These are phyloP conservation scores for Stagonosporopsis rhizophila DNA, from an alignment of 2,329 filamentous ascomycete genomes.

Conservation along the genomic window DNA sequence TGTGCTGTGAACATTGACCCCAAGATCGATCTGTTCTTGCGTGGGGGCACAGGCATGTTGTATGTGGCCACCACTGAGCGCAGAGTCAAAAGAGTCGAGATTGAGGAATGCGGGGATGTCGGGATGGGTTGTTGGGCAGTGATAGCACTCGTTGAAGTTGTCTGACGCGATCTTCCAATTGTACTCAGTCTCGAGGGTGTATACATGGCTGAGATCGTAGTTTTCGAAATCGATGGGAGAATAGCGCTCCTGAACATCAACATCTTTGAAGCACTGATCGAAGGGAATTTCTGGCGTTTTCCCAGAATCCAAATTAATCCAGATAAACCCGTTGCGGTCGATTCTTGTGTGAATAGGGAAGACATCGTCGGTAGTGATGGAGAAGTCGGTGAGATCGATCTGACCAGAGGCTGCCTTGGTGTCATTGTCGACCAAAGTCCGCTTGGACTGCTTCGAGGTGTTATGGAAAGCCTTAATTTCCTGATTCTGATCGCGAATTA, in stretches of 20 bases:
- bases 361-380: constrained; percentile 38
- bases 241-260: constrained; percentile 34
- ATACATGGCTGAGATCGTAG: constrained; percentile 35
- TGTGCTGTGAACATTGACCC: constrained; percentile 34
- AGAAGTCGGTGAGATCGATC: constrained; percentile 41
- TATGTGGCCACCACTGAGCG: constrained; percentile 33
- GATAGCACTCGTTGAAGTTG: constrained; percentile 72
- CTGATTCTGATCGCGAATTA: constrained; percentile 3
- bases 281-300: constrained; percentile 2
- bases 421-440: constrained; percentile 34
- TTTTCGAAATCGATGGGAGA: constrained; percentile 27
- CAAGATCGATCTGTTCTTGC: constrained; percentile 24
- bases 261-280: constrained; percentile 25
- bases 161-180: constrained; percentile 51
- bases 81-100: constrained; percentile 57
- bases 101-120: constrained; percentile 64
- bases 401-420: constrained; percentile 51
- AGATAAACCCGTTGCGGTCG: constrained; percentile 32
- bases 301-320: constrained; percentile 29
- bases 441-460: constrained; percentile 49
- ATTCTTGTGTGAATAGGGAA: constrained; percentile 32
- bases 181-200: constrained; percentile 32
- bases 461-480: constrained; percentile 46
- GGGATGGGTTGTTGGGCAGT: constrained; percentile 66
- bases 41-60: constrained; percentile 35